Base-by-base conservation (phyloP, 1,284 basidiomycete genomes). In the Coriolopsis trogii region DNA sequence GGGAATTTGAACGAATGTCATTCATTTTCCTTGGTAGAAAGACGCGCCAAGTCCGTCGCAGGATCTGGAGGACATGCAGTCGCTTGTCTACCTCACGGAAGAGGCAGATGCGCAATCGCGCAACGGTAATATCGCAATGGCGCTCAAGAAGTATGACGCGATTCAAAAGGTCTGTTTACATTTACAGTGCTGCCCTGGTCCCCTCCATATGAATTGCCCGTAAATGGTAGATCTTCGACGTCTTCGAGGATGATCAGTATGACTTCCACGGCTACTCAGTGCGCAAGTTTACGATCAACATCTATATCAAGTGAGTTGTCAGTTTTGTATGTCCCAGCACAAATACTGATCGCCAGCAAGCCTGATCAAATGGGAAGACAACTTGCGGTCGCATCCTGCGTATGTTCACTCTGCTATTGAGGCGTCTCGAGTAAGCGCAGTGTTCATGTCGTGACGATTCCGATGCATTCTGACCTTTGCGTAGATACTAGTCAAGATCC, bases 241-340 rank as follows among this genome's bases (percentile, higher is more conserved):
- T 92, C 50, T 84, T 93, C 59, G 92, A 95, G 64, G 94, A 98
- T 61, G 97, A 99, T 67, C 95, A 99, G 72, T 96, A 93, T 64
- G 97, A 99, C 71, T 99, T 99, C 79, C 97, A 99, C 70, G 87
- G 89, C 6, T 99, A 99, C 72, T 92, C 93, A 62, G 67, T 98
- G 64, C 86, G 97, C 40, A 93, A 93, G 64, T 92, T 89, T 67
- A 97, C 92, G 3, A 73, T 99, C 31, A 87, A 87, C 42, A 81
- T 91, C 12, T 99, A 99, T 69, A 63, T 91, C 46, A 80, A 85
- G 93, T 95, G 62, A 24, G 67, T 55, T 56, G 10, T 13, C n/a
- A 13, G 20, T 24, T 13, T 12, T 16, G 4, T 18, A 5, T 26
- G 31, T 7, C 28, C 13, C 24, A 9, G 7, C 15, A 13, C 20